Evolutionary conservation across 2,329 filamentous ascomycete genomes (phyloP), one percentile per base, ranked within the genome.

Genomic region (Ascochyta rabiei): DNA sequence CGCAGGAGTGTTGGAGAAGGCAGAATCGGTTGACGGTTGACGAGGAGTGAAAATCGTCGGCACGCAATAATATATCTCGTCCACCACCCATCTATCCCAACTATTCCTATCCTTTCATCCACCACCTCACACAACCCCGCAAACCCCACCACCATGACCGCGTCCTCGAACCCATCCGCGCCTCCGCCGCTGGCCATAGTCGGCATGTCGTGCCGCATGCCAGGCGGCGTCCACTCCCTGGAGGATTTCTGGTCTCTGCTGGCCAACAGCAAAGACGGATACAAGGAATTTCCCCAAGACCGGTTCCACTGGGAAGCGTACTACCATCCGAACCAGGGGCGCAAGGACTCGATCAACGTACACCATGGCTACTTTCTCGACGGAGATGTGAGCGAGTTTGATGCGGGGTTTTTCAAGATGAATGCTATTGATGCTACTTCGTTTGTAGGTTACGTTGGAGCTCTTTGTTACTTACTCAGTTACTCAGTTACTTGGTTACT

Each of bases 291-390:
- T 12, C 76, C 76, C 6, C 57, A 66, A 18, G 69, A 73, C 19
- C 63, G 76, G 4, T 80, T 76, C 61, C 72, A 69, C 33, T 18
- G 73, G 1, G 44, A 66, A 2, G 70, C 70, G 0, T 77, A 78
- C 54, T 75, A 66, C 18, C 77, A 80, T 57, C 65, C 66, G 0
- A 64, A 67, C 37, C 60, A 74, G 0, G 62, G 49, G 4, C 76
- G 76, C 34, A 71, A 70, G 0, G 55, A 66, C 2, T 78, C 76
- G 1, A 76, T 76, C 59, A 63, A 69, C 1, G 56, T 61, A 12
- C 38, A 47, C 3, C 58, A 61, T 19, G 62, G 59, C 3, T 60
- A 65, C 39, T 67, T 71, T 19, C 46, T 71, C 4, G 41, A 49
- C 2, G 50, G 60, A 12, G 64, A 66, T 33, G 26, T 62, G 6